A percentile compares a stretch with the other conserved stretches of the same genome.
These are phyloP conservation scores for Cymbidium sinense DNA, from an alignment of 106 monocot genomes.

Conservation along the genomic window DNA sequence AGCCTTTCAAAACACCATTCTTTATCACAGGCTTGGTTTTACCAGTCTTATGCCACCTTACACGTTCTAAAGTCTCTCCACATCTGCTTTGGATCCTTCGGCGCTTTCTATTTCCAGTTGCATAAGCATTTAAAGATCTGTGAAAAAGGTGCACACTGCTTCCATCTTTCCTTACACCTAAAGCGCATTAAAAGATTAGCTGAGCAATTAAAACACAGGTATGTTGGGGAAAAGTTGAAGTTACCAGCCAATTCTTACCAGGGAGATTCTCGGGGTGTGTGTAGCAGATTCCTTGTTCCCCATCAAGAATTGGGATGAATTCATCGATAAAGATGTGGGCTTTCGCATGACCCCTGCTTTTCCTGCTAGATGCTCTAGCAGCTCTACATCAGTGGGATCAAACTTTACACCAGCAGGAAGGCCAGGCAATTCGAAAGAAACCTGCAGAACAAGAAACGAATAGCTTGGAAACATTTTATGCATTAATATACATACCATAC, in stretches of 20 bases:
- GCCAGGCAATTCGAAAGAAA: conserved; percentile 83
- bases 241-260: conserved; percentile 35
- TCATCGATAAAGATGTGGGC: conserved; percentile 81
- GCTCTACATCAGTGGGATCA: conserved; percentile 82
- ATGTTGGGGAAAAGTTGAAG: background rate
- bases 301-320: conserved; percentile 78
- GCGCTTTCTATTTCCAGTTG: conserved; percentile 73
- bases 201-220: background rate
- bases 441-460: conserved; percentile 38
- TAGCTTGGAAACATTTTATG: no score
- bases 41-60: conserved; percentile 96
- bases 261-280: conserved; percentile 96
- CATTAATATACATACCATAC: no score
- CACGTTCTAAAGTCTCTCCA: conserved; percentile 32
- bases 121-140: conserved; percentile 71
- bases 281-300: conserved; percentile 82
- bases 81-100: conserved; percentile 40
- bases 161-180: conserved; percentile 82
- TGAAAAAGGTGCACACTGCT: conserved; percentile 79
- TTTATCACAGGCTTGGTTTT: conserved; percentile 73
- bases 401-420: conserved; percentile 95
- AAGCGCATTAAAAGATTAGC: background rate
- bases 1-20: conserved; percentile 70
- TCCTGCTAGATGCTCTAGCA: conserved; percentile 77
- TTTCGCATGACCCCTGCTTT: conserved; percentile 54